Evolutionary conservation across 495 filamentous ascomycete species (phyloP), one percentile per base, ranked within the genome.

Genomic region (Acidiella bohemica): DNA sequence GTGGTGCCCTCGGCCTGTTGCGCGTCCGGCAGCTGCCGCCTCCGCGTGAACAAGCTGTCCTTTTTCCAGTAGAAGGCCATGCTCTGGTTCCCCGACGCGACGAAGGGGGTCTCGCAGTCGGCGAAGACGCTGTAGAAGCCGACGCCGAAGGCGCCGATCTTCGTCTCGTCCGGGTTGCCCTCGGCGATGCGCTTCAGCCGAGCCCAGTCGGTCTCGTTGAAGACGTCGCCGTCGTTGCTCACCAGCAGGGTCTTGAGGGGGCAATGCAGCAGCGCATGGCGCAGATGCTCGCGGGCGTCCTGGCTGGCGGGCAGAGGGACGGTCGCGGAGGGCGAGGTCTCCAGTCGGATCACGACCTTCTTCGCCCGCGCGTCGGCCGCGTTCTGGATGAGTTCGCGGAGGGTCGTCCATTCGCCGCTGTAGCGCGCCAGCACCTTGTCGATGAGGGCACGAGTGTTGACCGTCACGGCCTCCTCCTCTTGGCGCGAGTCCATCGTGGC

Each of bases 31-130:
- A 95, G 54, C 54, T 77, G 75, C 23, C 84, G 61, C 36, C 78
- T 74, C 50, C 84, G 78, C 4, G 92, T 99, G 55, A 90, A 95
- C 4, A 99, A 68, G 5, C 82, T 81, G 58, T 95, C 93, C 13
- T 78, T 82, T 58, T 93, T 95, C 92, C 92, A 99, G 62, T 94
- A 96, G 57, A 99, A 99, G 9, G 88, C 88, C 82, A 99, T 92
- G 17, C 84, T 87, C 54, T 90, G 73, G 36, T 71, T 72, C 2
- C 90, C 92, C 0, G 88, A 95, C 32, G 80, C 84, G 37, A 96
- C 79, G 57, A 96, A 94, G 4, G 92, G 92, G 51, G 94, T 84
- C 55, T 99, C 92, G 55, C 86, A 95, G 54, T 96, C 90, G 46
- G 90, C 81, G 60, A 99, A 99, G 24, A 96, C 90, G 58, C 83